A percentile compares a stretch with the other conserved stretches of the same genome.
Conservation (phyloP, 805 yeast genomes). For the Kluyveromyces siamensis region DNA sequence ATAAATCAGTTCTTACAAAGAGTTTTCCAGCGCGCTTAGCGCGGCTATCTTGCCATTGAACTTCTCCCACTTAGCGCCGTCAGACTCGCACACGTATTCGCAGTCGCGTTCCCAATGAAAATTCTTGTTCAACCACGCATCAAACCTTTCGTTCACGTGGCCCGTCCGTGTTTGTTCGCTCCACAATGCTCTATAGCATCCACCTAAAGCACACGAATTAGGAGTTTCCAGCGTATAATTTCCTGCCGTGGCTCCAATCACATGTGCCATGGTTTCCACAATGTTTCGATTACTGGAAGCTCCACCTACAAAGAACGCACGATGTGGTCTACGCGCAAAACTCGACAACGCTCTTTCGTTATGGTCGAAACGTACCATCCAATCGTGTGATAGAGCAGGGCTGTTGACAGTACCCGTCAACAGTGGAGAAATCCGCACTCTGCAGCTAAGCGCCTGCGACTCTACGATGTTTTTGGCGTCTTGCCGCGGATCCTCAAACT, state of each 20-base stretch:
- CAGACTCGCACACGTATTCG: constrained; percentile 18
- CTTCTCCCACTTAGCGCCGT: constrained; percentile 21
- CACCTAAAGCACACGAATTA: constrained; percentile 90
- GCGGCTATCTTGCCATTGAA: constrained; percentile 26
- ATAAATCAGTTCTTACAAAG: not conserved
- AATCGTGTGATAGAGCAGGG: constrained; percentile 5
- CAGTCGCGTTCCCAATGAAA: constrained; percentile 38
- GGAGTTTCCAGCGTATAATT: constrained; percentile 66
- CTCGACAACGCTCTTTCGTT: constrained; percentile 18
- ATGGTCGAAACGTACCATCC: constrained; percentile 28
- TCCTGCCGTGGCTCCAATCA: constrained; percentile 53
- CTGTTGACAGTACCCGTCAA: constrained; percentile 32
- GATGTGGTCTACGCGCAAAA: constrained; percentile 45
- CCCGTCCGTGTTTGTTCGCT: constrained; percentile 33
- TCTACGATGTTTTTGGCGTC: constrained; percentile 78
- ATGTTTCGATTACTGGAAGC: constrained; percentile 67
- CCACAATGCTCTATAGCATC: constrained; percentile 83
- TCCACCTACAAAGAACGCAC: constrained; percentile 80
- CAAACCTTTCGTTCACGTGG: constrained; percentile 26
- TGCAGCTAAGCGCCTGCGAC: constrained; percentile 78
- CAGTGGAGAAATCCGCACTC: constrained; percentile 73
- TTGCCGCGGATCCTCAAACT: constrained; percentile 40
- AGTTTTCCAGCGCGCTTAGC: constrained; percentile 23
- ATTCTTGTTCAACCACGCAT: constrained; percentile 36
- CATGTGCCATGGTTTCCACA: constrained; percentile 56